phyloP scores from a whole-genome alignment of 805 yeast species.

The Saccharomycopsis fibuligera region DNA sequence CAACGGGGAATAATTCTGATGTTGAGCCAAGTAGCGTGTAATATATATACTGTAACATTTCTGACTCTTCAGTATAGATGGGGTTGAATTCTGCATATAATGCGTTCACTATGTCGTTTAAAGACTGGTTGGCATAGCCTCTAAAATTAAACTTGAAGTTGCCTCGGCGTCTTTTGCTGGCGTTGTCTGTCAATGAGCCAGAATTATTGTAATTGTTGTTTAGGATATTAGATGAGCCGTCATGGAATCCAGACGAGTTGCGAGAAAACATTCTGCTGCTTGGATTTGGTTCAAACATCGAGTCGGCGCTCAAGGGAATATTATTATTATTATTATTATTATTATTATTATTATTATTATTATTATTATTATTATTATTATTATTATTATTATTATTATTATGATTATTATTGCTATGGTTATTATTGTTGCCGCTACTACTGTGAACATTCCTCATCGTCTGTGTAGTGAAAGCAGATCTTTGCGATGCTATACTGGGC shows the following conservation, averaged over 20 bases:
- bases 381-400: too few species aligned
- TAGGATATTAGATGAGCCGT: too few species aligned
- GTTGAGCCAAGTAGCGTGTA: conserved; percentile 59
- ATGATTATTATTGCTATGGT: too few species aligned
- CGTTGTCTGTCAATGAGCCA: background rate
- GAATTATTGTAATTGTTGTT: background rate
- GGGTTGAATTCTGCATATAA: conserved; percentile 31
- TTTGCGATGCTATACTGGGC: too few species aligned
- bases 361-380: too few species aligned
- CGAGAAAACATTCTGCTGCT: too few species aligned
- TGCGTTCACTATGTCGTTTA: conserved; percentile 26
- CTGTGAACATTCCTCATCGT: too few species aligned
- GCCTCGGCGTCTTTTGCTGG: conserved; percentile 12
- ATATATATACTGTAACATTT: conserved; percentile 41
- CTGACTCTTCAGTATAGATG: conserved; percentile 32
- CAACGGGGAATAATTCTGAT: conserved; percentile 46
- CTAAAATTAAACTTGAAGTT: conserved; percentile 5
- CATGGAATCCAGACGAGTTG: too few species aligned
- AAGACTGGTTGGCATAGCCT: conserved; percentile 7
- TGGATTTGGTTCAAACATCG: background rate
- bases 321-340: conserved; percentile 16
- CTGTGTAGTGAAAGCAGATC: too few species aligned
- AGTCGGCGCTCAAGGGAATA: background rate
- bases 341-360: too few species aligned
- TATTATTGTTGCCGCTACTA: too few species aligned